Conservation (phyloP, 345 rosid species). For the Corchorus capsularis region DNA sequence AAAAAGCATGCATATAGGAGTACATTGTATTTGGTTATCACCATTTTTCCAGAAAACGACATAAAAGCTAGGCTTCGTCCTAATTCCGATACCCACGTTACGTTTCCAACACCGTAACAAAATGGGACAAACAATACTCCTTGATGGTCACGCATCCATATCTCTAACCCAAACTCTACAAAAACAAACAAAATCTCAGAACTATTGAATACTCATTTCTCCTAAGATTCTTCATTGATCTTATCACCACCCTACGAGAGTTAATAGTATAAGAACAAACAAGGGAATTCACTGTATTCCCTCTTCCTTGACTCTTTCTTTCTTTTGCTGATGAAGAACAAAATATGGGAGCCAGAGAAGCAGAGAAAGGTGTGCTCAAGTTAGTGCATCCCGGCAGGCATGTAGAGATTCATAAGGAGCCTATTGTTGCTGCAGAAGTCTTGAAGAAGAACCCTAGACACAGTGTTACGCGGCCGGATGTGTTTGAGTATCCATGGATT, state of each 20-base stretch:
- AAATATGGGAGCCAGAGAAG: slow-evolving; percentile 15
- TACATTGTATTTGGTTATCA: no score
- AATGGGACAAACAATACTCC: slow-evolving; percentile 5
- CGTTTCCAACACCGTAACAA: not conserved
- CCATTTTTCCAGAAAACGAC: not conserved
- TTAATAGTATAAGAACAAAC: slow-evolving; percentile 17
- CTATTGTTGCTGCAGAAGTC: slow-evolving; percentile 45
- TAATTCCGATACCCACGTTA: not conserved
- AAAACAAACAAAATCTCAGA: slow-evolving; percentile 5
- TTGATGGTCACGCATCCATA: not conserved
- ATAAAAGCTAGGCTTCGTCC: not conserved
- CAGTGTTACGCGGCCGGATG: slow-evolving; percentile 45
- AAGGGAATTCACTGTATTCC: not conserved
- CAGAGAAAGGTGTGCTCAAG: slow-evolving; percentile 33
- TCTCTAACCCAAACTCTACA: not conserved
- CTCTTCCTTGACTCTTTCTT: slow-evolving; percentile 6
- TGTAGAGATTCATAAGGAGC: slow-evolving; percentile 36
- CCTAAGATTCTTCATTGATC: slow-evolving; percentile 20
- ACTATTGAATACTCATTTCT: slow-evolving; percentile 1
- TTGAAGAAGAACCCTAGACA: slow-evolving; percentile 52
- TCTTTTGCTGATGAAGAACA: not conserved
- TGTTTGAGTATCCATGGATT: slow-evolving; percentile 52
- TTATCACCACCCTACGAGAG: not conserved
- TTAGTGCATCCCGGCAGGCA: slow-evolving; percentile 44
- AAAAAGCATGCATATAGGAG: no score